These are phyloP conservation scores for Kodamaea suecica DNA, from an alignment of 1,139 yeast genomes.

Conservation along the genomic window DNA sequence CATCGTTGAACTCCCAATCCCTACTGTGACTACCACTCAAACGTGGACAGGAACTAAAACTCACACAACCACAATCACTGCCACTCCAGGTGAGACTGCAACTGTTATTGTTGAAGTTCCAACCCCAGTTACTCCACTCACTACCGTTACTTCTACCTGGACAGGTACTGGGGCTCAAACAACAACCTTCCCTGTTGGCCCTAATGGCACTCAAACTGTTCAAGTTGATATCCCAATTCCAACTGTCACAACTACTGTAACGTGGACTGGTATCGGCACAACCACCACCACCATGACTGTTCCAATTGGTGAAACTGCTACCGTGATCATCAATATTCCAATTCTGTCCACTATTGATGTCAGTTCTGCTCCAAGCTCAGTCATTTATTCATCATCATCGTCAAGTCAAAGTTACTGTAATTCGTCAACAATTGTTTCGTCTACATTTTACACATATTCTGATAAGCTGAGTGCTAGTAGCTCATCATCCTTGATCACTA, in stretches of 20 bases:
- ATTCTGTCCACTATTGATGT: neutral
- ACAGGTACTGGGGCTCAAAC: slow-evolving; percentile 6
- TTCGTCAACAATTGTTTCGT: neutral
- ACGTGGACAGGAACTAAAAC: slow-evolving; percentile 4
- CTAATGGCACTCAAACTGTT: slow-evolving; percentile 10
- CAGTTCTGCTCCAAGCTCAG: neutral
- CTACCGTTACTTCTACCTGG: slow-evolving; percentile 9
- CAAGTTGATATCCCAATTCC: slow-evolving; percentile 10
- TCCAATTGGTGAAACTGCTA: slow-evolving; percentile 13
- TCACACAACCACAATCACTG: slow-evolving; percentile 8
- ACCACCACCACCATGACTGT: slow-evolving; percentile 12
- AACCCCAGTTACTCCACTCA: neutral
- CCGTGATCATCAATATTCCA: slow-evolving; percentile 19
- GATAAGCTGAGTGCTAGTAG: neutral
- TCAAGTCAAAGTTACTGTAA: neutral
- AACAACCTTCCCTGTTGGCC: slow-evolving; percentile 7
- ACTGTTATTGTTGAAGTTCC: slow-evolving; percentile 6
- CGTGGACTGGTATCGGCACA: slow-evolving; percentile 12
- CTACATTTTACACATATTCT: neutral
- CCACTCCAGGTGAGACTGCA: slow-evolving; percentile 10
- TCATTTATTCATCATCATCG: neutral
- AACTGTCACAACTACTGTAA: slow-evolving; percentile 14
- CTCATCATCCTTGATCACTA: neutral
- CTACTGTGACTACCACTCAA: slow-evolving; percentile 9
- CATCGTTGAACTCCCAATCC: slow-evolving; percentile 11